Conservation (phyloP, 495 filamentous ascomycete species). For the Coniosporium apollinis region DNA sequence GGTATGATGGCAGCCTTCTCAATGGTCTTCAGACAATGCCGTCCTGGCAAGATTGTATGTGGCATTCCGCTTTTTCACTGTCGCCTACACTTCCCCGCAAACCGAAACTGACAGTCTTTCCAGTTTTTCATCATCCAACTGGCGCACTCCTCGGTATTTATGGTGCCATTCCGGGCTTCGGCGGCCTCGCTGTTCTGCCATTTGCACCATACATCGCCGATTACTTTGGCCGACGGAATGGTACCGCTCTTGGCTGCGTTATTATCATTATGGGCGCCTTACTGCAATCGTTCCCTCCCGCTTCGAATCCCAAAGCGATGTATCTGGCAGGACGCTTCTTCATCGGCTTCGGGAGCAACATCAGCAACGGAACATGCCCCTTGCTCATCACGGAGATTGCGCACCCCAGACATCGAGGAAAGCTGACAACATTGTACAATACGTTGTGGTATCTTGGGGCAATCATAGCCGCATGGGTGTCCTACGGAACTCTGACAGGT, state of each 20-base stretch:
- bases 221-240: conserved; percentile 4
- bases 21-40: conserved; percentile 23
- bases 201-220: not conserved
- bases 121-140: conserved; percentile 14
- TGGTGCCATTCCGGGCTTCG: conserved; percentile 18
- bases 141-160: conserved; percentile 14
- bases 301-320: not conserved
- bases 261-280: conserved; percentile 6
- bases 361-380: too few species aligned
- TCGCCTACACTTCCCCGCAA: not conserved
- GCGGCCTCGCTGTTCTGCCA: conserved; percentile 8
- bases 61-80: not conserved
- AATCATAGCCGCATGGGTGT: conserved; percentile 27
- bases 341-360: too few species aligned
- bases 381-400: conserved; percentile 6
- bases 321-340: not conserved
- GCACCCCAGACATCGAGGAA: conserved; percentile 25
- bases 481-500: conserved; percentile 27
- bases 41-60: conserved; percentile 19
- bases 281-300: conserved; percentile 1
- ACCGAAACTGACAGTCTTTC: not conserved
- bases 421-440: conserved; percentile 26
- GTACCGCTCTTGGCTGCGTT: conserved; percentile 5
- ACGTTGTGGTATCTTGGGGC: conserved; percentile 28
- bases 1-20: conserved; percentile 22